These are phyloP conservation scores for Colletotrichum scovillei DNA, from an alignment of 2,329 filamentous ascomycete genomes.

Conservation along the genomic window DNA sequence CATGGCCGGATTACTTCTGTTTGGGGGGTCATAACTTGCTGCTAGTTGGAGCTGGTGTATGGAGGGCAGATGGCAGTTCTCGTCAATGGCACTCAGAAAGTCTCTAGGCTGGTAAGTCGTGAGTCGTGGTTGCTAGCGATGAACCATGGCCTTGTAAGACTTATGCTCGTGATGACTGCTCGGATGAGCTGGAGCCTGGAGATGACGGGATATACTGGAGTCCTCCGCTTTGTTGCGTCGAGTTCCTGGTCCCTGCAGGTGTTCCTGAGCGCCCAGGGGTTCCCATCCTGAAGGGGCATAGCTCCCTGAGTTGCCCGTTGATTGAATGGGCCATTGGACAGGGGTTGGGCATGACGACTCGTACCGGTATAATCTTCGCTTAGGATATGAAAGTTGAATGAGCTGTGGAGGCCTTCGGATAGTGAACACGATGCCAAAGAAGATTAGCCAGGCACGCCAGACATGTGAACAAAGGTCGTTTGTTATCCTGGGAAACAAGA, in stretches of 20 bases:
- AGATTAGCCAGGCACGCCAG: not conserved
- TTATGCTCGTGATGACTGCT: not conserved
- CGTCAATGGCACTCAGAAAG: not conserved
- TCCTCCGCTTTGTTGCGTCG: slow-evolving; percentile 13
- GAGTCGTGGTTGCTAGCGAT: too few species aligned
- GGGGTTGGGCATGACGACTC: slow-evolving; percentile 24
- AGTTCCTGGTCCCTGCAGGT: slow-evolving; percentile 4
- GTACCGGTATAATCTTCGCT: slow-evolving; percentile 19
- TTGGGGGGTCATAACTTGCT: not conserved
- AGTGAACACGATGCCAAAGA: too few species aligned
- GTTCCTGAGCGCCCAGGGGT: not conserved
- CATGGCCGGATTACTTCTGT: slow-evolving; percentile 21
- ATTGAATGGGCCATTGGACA: not conserved
- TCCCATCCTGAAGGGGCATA: not conserved
- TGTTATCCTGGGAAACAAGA: not conserved
- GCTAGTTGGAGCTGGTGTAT: not conserved
- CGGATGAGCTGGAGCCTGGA: not conserved
- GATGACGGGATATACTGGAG: not conserved
- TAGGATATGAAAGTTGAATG: slow-evolving; percentile 16
- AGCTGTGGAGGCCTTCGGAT: slow-evolving; percentile 7
- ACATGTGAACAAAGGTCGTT: not conserved
- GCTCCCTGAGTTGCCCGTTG: not conserved
- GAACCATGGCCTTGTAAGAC: too few species aligned
- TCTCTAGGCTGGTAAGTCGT: not conserved
- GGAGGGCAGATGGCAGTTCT: too few species aligned